A percentile compares a stretch with the other conserved stretches of the same genome.
phyloP scores from a whole-genome alignment of 192 early-diverging fungal species.

The Chytriomyces sp. region DNA sequence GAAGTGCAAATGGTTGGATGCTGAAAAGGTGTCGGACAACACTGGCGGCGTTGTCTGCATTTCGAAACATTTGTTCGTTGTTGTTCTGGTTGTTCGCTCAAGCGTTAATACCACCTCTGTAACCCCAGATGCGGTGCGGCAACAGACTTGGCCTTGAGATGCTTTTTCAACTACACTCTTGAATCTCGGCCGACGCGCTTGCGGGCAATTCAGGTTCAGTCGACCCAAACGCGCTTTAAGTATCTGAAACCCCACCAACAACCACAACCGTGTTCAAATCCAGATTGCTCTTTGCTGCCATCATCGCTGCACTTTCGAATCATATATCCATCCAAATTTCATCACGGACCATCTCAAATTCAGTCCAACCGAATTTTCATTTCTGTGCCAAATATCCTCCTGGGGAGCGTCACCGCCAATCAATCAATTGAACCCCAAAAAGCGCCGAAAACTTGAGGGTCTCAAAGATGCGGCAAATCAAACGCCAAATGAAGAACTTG shows the following conservation, averaged over 20 bases:
- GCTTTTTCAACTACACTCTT: background rate
- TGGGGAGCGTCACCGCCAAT: slow-evolving; percentile 10
- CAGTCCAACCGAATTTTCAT: slow-evolving; percentile 5
- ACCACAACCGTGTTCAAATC: too few species aligned
- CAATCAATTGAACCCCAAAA: background rate
- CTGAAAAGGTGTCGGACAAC: background rate
- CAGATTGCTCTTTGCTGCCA: slow-evolving; percentile 35
- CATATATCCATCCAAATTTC: slow-evolving; percentile 15
- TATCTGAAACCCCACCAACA: background rate
- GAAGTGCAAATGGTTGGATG: background rate
- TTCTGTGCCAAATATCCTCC: slow-evolving; percentile 23
- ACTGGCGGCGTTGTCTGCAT: slow-evolving; percentile 16
- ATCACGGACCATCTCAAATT: slow-evolving; percentile 19
- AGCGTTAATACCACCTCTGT: background rate
- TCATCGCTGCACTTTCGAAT: slow-evolving; percentile 25
- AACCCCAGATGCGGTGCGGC: slow-evolving; percentile 14
- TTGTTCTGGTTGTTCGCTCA: background rate
- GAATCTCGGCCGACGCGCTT: background rate
- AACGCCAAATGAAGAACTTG: background rate
- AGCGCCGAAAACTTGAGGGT: slow-evolving; percentile 2
- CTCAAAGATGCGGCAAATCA: background rate
- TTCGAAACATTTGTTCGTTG: slow-evolving; percentile 31
- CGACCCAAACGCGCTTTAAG: too few species aligned
- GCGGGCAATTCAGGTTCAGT: slow-evolving; percentile 2
- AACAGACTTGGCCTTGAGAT: slow-evolving; percentile 24